A percentile compares a stretch with the other conserved stretches of the same genome.
Evolutionary conservation across 192 early-diverging fungal genomes (phyloP).

Genomic region (Gorgonomyces haynaldii): DNA sequence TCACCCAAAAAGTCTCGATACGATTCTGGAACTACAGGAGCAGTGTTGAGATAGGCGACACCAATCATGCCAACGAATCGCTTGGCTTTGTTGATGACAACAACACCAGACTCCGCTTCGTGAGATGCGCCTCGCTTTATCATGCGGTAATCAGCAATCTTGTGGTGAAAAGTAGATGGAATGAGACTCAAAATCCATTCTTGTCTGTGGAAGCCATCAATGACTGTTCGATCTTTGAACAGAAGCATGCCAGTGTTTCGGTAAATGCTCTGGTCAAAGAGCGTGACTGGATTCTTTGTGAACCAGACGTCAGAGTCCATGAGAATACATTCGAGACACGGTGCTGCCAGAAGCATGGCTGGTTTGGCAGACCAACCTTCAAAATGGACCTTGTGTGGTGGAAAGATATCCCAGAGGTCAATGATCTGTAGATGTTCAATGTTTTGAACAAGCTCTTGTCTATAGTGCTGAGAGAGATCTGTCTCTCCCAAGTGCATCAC

Average conservation of each 20-base stretch:
- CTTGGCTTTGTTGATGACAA: constrained; percentile 40
- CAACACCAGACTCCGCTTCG: constrained; percentile 50
- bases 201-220: constrained; percentile 8
- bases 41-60: constrained; percentile 10
- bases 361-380: constrained; percentile 34
- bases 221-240: constrained; percentile 46
- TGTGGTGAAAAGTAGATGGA: constrained; percentile 9
- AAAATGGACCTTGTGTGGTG: background rate
- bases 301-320: constrained; percentile 61
- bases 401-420: background rate
- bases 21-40: constrained; percentile 9
- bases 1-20: constrained; percentile 27
- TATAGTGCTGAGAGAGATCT: constrained; percentile 4
- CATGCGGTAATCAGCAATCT: constrained; percentile 15
- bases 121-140: constrained; percentile 27
- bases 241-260: constrained; percentile 45
- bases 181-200: constrained; percentile 25
- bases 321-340: constrained; percentile 53
- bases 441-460: background rate
- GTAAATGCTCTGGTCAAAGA: constrained; percentile 26
- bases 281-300: constrained; percentile 35
- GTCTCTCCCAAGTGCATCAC: constrained; percentile 34
- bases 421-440: background rate
- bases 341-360: constrained; percentile 51
- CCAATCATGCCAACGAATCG: constrained; percentile 18